These are phyloP conservation scores for Boletus vinaceobasis DNA, from an alignment of 768 basidiomycete species.

Conservation along the genomic window DNA sequence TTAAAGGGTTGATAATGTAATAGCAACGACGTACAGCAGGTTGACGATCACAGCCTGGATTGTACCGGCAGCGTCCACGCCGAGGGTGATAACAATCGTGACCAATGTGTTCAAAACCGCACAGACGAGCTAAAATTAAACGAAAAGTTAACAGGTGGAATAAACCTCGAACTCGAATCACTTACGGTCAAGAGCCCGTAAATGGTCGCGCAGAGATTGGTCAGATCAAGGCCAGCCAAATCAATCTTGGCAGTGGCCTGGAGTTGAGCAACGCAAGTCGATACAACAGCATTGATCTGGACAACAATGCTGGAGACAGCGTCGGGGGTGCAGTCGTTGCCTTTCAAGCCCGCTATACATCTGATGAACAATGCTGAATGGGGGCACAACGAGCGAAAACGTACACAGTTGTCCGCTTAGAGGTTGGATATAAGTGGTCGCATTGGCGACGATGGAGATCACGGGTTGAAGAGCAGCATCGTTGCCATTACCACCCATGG, in stretches of 20 bases:
- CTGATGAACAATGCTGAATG: background rate
- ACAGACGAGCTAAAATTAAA: constrained; percentile 1
- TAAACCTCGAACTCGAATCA: background rate
- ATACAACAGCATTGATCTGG: constrained; percentile 8
- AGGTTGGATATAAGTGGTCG: constrained; percentile 3
- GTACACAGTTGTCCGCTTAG: constrained; percentile 7
- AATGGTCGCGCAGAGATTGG: constrained; percentile 1
- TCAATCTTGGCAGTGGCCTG: constrained; percentile 5
- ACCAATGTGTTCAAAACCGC: constrained; percentile 6
- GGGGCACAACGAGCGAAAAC: background rate
- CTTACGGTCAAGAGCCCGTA: constrained; percentile 4
- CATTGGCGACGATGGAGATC: constrained; percentile 12
- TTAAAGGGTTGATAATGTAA: background rate
- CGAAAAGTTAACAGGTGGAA: background rate
- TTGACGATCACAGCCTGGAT: constrained; percentile 1
- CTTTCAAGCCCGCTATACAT: background rate
- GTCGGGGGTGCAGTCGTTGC: constrained; percentile 5
- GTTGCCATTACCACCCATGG: constrained; percentile 1
- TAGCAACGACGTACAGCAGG: constrained; percentile 11
- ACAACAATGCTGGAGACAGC: constrained; percentile 9
- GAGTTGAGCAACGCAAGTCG: constrained; percentile 5
- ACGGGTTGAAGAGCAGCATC: constrained; percentile 9
- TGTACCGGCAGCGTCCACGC: background rate
- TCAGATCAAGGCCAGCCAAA: constrained; percentile 9
- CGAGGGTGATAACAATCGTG: background rate